These are phyloP conservation scores for Tinospora cordifolia DNA, from an alignment of 164 flowering plant species.

Conservation along the genomic window DNA sequence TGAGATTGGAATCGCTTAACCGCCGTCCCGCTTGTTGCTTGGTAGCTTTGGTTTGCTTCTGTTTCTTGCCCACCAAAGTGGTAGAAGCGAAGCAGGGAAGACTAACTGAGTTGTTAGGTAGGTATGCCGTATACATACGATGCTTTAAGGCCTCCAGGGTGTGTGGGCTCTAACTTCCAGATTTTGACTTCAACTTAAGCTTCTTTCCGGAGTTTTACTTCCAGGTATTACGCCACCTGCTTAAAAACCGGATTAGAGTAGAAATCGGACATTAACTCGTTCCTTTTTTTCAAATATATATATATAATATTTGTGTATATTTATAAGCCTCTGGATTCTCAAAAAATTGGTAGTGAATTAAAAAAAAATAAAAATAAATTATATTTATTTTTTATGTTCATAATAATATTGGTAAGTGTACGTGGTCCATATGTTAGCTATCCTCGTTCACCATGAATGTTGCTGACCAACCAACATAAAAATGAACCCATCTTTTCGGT, in stretches of 20 bases:
- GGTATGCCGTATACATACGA: not conserved
- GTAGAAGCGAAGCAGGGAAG: not conserved
- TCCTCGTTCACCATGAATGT: too few relatives aligned
- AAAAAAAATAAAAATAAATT: too few relatives aligned
- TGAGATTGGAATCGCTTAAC: not conserved
- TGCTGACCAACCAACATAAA: not conserved
- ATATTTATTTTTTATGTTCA: too few relatives aligned
- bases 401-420: too few relatives aligned
- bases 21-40: not conserved
- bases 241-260: not conserved
- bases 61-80: not conserved
- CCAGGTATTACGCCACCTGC: not conserved
- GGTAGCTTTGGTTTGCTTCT: not conserved
- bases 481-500: not conserved
- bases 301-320: too few relatives aligned
- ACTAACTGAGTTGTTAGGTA: not conserved
- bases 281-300: too few relatives aligned
- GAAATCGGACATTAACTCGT: not conserved
- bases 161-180: not conserved
- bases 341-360: too few relatives aligned
- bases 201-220: too few relatives aligned
- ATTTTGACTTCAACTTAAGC: not conserved
- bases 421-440: too few relatives aligned
- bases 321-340: too few relatives aligned
- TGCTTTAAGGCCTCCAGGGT: not conserved